Evolutionary conservation across 1,284 basidiomycete genomes (phyloP).

Genomic region (Malassezia pachydermatis): DNA sequence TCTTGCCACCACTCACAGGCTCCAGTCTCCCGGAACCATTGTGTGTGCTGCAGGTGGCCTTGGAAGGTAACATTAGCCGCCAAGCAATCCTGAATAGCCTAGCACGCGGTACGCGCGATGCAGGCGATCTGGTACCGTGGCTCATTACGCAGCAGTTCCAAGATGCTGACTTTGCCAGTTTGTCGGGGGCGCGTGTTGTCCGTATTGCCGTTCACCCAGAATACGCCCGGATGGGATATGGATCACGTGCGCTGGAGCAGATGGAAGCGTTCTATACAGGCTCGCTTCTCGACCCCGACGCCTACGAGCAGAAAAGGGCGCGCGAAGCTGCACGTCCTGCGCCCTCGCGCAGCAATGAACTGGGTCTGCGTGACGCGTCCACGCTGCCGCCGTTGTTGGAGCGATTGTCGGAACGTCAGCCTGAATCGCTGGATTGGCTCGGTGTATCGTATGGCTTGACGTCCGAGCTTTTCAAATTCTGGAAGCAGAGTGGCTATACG

Average conservation of each 20-base stretch:
- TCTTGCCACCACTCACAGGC: constrained; percentile 59
- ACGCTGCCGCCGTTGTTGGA: constrained; percentile 89
- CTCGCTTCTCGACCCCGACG: constrained; percentile 69
- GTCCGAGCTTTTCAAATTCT: constrained; percentile 79
- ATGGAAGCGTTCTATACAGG: constrained; percentile 79
- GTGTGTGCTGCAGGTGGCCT: constrained; percentile 75
- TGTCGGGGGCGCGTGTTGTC: constrained; percentile 85
- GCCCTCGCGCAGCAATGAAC: constrained; percentile 18
- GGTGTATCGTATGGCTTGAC: constrained; percentile 95
- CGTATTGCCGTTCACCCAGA: constrained; percentile 95
- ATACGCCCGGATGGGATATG: constrained; percentile 88
- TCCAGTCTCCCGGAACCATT: constrained; percentile 56
- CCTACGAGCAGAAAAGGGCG: constrained; percentile 15
- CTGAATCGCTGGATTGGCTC: constrained; percentile 83
- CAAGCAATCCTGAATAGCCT: constrained; percentile 77
- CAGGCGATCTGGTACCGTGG: constrained; percentile 98
- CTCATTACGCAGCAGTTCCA: constrained; percentile 90
- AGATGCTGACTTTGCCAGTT: constrained; percentile 76
- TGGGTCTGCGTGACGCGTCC: constrained; percentile 62
- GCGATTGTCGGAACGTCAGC: constrained; percentile 76
- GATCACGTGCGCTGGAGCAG: constrained; percentile 75
- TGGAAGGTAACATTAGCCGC: constrained; percentile 86
- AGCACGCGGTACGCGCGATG: constrained; percentile 65
- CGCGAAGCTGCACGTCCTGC: constrained; percentile 3
- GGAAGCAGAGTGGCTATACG: constrained; percentile 84